Percentiles rank a stretch among this genome's conserved stretches.
Conservation (phyloP, 2,329 filamentous ascomycete genomes). For the Leptoxyphium fumago region DNA sequence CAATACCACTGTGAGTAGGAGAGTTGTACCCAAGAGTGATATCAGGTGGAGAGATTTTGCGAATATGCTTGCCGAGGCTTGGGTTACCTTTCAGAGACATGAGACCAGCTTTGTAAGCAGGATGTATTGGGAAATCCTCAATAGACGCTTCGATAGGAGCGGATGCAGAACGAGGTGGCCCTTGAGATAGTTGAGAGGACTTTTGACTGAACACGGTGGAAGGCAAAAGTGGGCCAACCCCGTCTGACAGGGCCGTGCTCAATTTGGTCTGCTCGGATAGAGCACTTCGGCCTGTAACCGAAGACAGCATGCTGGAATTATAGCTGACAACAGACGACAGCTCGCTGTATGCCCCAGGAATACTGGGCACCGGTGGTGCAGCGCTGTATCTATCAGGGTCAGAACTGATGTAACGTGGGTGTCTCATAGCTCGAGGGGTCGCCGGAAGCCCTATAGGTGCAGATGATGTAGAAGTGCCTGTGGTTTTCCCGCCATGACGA, state of each 20-base stretch:
- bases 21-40: conserved; percentile 1
- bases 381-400: conserved; percentile 36
- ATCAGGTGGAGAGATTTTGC: conserved; percentile 30
- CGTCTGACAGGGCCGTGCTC: conserved; percentile 17
- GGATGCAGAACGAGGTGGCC: conserved; percentile 29
- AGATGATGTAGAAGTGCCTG: conserved; percentile 33
- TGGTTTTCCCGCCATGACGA: conserved; percentile 20
- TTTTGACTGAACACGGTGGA: conserved; percentile 32
- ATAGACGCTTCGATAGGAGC: conserved; percentile 30
- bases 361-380: conserved; percentile 39
- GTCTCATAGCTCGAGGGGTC: conserved; percentile 80
- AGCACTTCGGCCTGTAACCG: background rate
- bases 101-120: conserved; percentile 19
- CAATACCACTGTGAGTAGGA: conserved; percentile 28
- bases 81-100: conserved; percentile 19
- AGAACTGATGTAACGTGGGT: conserved; percentile 52
- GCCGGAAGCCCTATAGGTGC: conserved; percentile 65
- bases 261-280: conserved; percentile 18
- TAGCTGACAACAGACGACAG: conserved; percentile 15
- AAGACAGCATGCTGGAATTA: conserved; percentile 6
- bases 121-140: conserved; percentile 15
- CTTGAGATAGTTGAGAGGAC: conserved; percentile 14
- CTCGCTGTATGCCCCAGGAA: conserved; percentile 35
- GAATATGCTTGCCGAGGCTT: conserved; percentile 20
- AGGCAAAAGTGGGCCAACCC: conserved; percentile 32